A percentile compares a stretch with the other conserved stretches of the same genome.
Evolutionary conservation across 495 filamentous ascomycete genomes (phyloP).

Genomic region (Hyaloscypha finlandica): DNA sequence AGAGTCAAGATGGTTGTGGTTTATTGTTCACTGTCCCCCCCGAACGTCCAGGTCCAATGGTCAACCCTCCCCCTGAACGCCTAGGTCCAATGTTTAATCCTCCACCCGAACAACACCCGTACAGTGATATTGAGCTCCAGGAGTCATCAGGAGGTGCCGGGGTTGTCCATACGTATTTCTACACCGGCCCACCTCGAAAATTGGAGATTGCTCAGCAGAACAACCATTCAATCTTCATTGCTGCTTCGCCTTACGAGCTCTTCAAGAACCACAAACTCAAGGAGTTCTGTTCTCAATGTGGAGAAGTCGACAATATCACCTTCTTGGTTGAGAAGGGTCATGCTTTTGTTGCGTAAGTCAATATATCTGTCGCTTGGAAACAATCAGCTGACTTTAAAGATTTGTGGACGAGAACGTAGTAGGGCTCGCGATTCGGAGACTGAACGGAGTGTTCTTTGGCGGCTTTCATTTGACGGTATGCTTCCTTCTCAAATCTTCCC

Average conservation of each 20-base stretch:
- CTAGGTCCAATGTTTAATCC: not conserved
- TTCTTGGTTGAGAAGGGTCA: not conserved
- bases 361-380: not conserved
- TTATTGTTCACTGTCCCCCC: not conserved
- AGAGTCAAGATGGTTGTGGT: not conserved
- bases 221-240: slow-evolving; percentile 14
- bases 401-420: slow-evolving; percentile 14
- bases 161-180: not conserved
- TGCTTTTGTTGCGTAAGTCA: slow-evolving; percentile 21
- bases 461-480: not conserved
- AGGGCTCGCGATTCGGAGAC: slow-evolving; percentile 3
- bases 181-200: not conserved
- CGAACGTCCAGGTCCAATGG: no score
- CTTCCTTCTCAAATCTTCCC: not conserved
- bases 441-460: not conserved
- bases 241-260: not conserved
- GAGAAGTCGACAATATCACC: slow-evolving; percentile 20
- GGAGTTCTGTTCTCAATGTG: slow-evolving; percentile 15
- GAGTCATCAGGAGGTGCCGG: not conserved
- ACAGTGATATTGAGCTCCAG: not conserved
- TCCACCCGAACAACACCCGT: not conserved
- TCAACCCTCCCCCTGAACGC: no score
- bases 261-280: slow-evolving; percentile 17
- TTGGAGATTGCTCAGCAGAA: not conserved
- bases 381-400: slow-evolving; percentile 2